Evolutionary conservation across 2,329 filamentous ascomycete species (phyloP).

Genomic region (Sordariomycetes sp.): DNA sequence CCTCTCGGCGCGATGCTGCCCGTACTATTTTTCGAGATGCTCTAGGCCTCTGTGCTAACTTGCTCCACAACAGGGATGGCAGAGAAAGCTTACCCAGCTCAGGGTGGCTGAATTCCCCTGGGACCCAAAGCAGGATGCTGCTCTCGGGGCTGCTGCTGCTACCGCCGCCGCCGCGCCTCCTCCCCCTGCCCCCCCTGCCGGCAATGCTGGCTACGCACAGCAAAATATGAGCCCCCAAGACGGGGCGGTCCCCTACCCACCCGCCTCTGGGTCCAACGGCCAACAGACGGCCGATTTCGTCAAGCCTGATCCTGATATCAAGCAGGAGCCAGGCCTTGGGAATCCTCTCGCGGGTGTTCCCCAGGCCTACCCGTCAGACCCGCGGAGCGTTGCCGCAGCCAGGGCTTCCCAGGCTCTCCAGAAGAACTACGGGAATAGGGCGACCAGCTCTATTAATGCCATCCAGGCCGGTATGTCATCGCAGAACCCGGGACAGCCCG

Average conservation of each 20-base stretch:
- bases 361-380: slow-evolving; percentile 3
- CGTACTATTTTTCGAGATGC: neutral
- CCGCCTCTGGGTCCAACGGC: neutral
- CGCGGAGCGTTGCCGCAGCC: slow-evolving; percentile 32
- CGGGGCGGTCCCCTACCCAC: slow-evolving; percentile 16
- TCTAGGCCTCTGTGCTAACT: neutral
- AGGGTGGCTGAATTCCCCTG: slow-evolving; percentile 86
- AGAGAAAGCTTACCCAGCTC: slow-evolving; percentile 76
- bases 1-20: neutral
- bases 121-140: slow-evolving; percentile 59
- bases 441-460: slow-evolving; percentile 56
- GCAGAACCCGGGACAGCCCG: slow-evolving; percentile 14
- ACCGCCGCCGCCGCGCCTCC: slow-evolving; percentile 12
- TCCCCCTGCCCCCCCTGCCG: too few relatives aligned
- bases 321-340: slow-evolving; percentile 33
- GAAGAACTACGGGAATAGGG: slow-evolving; percentile 49
- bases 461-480: slow-evolving; percentile 33
- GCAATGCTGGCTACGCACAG: slow-evolving; percentile 18
- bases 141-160: slow-evolving; percentile 13
- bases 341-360: slow-evolving; percentile 17
- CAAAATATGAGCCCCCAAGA: slow-evolving; percentile 8
- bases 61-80: slow-evolving; percentile 62
- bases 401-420: slow-evolving; percentile 47
- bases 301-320: slow-evolving; percentile 34
- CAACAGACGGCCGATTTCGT: slow-evolving; percentile 19